A percentile compares a stretch with the other conserved stretches of the same genome.
Conservation (phyloP, 805 yeast species). For the Lipomyces mesembrius region DNA sequence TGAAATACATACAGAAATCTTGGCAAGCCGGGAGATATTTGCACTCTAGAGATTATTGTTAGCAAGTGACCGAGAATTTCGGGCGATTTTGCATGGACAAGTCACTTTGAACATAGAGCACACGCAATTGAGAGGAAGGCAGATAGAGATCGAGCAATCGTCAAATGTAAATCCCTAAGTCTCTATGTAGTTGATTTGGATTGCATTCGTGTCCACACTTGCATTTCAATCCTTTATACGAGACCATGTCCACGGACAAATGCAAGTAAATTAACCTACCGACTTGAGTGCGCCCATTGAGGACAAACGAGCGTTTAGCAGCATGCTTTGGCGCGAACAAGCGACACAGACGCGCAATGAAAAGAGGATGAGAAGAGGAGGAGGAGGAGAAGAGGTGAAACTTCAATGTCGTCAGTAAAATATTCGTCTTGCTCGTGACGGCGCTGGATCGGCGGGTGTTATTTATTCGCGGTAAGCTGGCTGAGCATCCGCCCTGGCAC, state of each 20-base stretch:
- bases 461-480: conserved; percentile 10
- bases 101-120: background rate
- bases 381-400: background rate
- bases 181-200: background rate
- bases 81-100: background rate
- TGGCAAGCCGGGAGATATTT: conserved; percentile 21
- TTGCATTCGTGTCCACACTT: background rate
- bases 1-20: conserved; percentile 13
- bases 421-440: background rate
- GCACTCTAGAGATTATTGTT: background rate
- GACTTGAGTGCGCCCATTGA: conserved; percentile 28
- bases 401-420: conserved; percentile 3
- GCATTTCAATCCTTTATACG: background rate
- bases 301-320: conserved; percentile 28
- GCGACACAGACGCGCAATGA: background rate
- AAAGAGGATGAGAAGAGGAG: conserved; percentile 6
- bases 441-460: conserved; percentile 8
- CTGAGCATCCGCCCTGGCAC: background rate
- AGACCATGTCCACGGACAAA: no score
- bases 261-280: conserved; percentile 16
- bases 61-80: background rate
- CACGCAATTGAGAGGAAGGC: background rate
- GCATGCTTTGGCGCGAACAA: conserved; percentile 9
- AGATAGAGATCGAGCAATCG: background rate
- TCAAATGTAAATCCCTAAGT: background rate